A percentile compares a stretch with the other conserved stretches of the same genome.
Conservation (phyloP, 192 early-diverging fungal species). For the Jimgerdemannia flammicorona region DNA sequence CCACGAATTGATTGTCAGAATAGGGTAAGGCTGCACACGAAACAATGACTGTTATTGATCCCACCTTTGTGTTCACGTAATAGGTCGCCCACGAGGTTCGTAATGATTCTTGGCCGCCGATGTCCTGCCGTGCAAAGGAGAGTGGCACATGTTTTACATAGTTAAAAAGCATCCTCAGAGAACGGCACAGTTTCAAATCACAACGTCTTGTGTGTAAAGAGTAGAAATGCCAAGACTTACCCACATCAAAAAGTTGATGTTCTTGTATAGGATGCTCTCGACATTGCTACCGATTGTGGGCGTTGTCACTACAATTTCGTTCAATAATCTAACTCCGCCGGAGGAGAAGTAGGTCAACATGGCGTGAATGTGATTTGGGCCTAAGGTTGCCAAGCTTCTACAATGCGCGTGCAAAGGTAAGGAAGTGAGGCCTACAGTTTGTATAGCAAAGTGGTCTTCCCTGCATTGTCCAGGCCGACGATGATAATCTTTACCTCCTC, state of each 20-base stretch:
- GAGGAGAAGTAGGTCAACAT: no score
- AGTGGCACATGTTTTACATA: not conserved
- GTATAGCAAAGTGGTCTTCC: conserved; percentile 63
- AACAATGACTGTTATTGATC: not conserved
- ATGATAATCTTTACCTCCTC: conserved; percentile 68
- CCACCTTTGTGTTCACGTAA: conserved; percentile 56
- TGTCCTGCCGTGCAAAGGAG: conserved; percentile 33
- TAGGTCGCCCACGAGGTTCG: conserved; percentile 65
- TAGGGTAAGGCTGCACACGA: not conserved
- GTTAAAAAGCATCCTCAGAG: not conserved
- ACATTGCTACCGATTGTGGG: conserved; percentile 73
- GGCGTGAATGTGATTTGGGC: no score
- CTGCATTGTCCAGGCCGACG: conserved; percentile 58
- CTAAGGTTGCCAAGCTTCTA: no score
- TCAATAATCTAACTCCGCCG: conserved; percentile 36
- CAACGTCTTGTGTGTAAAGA: not conserved
- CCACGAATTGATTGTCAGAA: not conserved
- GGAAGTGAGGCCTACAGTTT: conserved; percentile 38
- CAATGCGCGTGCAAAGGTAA: not conserved
- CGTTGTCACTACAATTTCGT: conserved; percentile 60
- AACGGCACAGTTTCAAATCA: not conserved
- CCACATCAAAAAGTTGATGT: conserved; percentile 70
- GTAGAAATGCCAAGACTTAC: conserved; percentile 32
- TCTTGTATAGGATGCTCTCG: conserved; percentile 65
- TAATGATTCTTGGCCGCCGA: conserved; percentile 60